Percentiles rank a stretch among this genome's conserved stretches.
Conservation (phyloP, 495 filamentous ascomycete genomes). For the Penicillium manginii region DNA sequence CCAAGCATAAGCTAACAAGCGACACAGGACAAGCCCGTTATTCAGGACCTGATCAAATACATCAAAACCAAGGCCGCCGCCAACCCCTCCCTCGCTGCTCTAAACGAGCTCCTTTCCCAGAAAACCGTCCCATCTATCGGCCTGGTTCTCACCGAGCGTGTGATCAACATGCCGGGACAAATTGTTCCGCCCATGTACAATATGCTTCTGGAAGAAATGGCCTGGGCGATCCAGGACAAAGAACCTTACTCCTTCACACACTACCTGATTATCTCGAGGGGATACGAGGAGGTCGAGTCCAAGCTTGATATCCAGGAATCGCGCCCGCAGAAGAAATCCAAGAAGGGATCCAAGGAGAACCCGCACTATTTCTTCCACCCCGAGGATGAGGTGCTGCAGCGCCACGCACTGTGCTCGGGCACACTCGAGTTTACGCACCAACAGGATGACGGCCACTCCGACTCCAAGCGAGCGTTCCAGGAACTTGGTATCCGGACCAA, state of each 20-base stretch:
- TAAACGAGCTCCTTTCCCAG: constrained; percentile 59
- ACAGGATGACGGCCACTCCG: constrained; percentile 73
- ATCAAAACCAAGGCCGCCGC: constrained; percentile 61
- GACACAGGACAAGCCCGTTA: constrained; percentile 65
- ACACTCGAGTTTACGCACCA: constrained; percentile 78
- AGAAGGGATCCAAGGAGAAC: constrained; percentile 55
- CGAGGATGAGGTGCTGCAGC: constrained; percentile 89
- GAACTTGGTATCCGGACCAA: constrained; percentile 85
- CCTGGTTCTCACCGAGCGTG: constrained; percentile 83
- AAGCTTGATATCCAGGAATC: constrained; percentile 70
- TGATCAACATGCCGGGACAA: constrained; percentile 94
- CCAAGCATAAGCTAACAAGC: constrained; percentile 10
- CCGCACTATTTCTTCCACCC: constrained; percentile 90
- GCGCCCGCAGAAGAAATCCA: constrained; percentile 77
- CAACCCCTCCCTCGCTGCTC: constrained; percentile 54
- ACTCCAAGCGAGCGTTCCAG: constrained; percentile 92
- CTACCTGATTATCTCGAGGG: constrained; percentile 88
- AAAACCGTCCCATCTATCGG: constrained; percentile 65
- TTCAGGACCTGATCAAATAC: constrained; percentile 73
- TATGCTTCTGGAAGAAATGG: constrained; percentile 92
- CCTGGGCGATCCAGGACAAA: constrained; percentile 84
- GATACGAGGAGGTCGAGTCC: constrained; percentile 85
- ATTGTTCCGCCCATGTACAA: constrained; percentile 94
- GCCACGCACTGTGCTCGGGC: constrained; percentile 66
- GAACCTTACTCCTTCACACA: constrained; percentile 94